phyloP scores from a whole-genome alignment of 148 eudicot species.

The Spergularia bocconei region DNA sequence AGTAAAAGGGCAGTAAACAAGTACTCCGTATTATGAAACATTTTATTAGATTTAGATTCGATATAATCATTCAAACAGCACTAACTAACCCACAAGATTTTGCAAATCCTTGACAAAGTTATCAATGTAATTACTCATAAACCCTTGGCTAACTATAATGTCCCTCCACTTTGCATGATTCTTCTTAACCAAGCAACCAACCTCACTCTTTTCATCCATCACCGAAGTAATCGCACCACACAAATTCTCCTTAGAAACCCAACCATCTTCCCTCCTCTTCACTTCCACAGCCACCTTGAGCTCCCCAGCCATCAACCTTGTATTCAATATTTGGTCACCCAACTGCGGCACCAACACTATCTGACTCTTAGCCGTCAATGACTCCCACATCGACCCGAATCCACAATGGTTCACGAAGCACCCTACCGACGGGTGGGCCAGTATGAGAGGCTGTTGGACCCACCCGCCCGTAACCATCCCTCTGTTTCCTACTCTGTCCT shows the following conservation, averaged over 20 bases:
- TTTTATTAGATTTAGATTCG: no score
- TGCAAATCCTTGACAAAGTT: constrained; percentile 34
- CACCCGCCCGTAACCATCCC: constrained; percentile 54
- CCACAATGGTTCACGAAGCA: constrained; percentile 77
- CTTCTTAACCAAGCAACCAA: constrained; percentile 23
- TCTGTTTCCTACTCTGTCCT: constrained; percentile 39
- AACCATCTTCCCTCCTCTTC: constrained; percentile 48
- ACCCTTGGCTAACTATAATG: constrained; percentile 24
- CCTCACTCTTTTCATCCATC: constrained; percentile 44
- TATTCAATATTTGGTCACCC: constrained; percentile 58
- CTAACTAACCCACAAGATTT: not conserved
- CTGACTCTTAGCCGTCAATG: constrained; percentile 45
- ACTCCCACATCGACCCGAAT: constrained; percentile 79
- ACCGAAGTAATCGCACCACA: constrained; percentile 43
- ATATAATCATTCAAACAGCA: no score
- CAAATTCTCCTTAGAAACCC: constrained; percentile 55
- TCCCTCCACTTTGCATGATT: constrained; percentile 42
- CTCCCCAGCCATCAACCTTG: constrained; percentile 52
- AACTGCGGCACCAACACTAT: constrained; percentile 55
- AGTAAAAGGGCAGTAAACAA: no score
- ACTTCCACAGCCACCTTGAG: constrained; percentile 70
- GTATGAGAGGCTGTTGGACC: constrained; percentile 53
- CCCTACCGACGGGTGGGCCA: constrained; percentile 61
- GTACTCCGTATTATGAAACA: no score
- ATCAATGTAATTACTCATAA: constrained; percentile 41